phyloP scores from a whole-genome alignment of 768 basidiomycete genomes.

The Podaxis carcinomalis region DNA sequence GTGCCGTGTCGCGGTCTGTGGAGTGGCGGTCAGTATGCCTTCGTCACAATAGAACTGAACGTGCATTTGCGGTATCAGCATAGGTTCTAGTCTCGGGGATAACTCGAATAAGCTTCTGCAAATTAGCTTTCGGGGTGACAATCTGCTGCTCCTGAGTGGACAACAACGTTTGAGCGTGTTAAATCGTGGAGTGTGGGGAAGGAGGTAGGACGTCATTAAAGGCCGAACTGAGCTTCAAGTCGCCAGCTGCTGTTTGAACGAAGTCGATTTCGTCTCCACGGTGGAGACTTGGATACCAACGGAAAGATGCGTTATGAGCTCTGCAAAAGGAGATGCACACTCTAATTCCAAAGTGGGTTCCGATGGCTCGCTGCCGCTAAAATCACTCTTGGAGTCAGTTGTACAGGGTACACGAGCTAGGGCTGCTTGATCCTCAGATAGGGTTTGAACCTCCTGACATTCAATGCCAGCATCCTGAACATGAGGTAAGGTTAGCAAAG shows the following conservation, averaged over 20 bases:
- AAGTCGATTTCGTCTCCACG: background rate
- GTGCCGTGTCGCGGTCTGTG: constrained; percentile 28
- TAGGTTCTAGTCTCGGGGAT: constrained; percentile 28
- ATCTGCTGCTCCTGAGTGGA: background rate
- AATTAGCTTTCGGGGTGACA: background rate
- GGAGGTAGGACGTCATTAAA: background rate
- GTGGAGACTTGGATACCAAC: background rate
- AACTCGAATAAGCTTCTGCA: background rate
- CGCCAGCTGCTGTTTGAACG: background rate
- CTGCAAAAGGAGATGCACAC: background rate
- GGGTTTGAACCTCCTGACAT: background rate
- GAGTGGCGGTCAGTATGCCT: background rate
- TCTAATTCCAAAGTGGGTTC: background rate
- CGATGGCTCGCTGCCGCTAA: background rate
- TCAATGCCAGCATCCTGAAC: background rate
- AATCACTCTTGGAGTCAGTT: background rate
- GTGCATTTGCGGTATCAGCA: constrained; percentile 36
- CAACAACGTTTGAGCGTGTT: background rate
- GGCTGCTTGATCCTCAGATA: background rate
- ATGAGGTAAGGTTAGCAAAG: background rate
- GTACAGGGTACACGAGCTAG: background rate
- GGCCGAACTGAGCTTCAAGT: background rate
- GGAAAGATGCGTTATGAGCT: background rate
- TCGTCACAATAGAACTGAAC: constrained; percentile 5
- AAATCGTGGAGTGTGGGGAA: background rate